These are phyloP conservation scores for Cenchrus americanus DNA, from an alignment of 176 grass and related monocot genomes.

Conservation along the genomic window DNA sequence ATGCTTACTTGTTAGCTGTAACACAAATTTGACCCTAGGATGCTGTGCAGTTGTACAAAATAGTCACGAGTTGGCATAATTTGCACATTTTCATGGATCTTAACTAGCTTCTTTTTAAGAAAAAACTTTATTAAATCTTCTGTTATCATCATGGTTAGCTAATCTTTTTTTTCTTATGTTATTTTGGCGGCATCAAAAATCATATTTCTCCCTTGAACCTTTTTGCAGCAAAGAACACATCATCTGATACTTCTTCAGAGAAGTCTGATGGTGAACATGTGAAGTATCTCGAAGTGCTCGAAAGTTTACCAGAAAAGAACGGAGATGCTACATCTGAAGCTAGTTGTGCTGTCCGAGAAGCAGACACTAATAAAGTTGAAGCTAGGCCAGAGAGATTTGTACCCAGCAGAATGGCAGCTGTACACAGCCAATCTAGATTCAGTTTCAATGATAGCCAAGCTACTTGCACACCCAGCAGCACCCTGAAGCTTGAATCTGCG, in stretches of 20 bases:
- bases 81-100: not conserved
- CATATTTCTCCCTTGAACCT: constrained; percentile 1
- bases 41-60: not conserved
- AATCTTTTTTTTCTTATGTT: not conserved
- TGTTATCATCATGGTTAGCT: not conserved
- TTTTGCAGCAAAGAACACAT: constrained; percentile 60
- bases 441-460: constrained; percentile 35
- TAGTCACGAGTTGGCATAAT: not conserved
- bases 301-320: constrained; percentile 63
- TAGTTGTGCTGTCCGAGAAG: constrained; percentile 25
- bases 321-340: constrained; percentile 33
- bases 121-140: not conserved
- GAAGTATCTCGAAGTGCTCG: constrained; percentile 83
- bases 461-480: constrained; percentile 37
- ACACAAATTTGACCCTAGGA: not conserved
- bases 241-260: constrained; percentile 59
- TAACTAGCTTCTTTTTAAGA: not conserved
- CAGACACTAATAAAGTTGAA: constrained; percentile 7
- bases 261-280: constrained; percentile 71
- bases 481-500: constrained; percentile 37
- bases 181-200: not conserved
- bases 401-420: constrained; percentile 9
- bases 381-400: constrained; percentile 35
- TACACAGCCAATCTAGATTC: constrained; percentile 24
- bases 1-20: not conserved